Evolutionary conservation across 2,329 filamentous ascomycete species (phyloP).

Genomic region (Cladosporium sp.): DNA sequence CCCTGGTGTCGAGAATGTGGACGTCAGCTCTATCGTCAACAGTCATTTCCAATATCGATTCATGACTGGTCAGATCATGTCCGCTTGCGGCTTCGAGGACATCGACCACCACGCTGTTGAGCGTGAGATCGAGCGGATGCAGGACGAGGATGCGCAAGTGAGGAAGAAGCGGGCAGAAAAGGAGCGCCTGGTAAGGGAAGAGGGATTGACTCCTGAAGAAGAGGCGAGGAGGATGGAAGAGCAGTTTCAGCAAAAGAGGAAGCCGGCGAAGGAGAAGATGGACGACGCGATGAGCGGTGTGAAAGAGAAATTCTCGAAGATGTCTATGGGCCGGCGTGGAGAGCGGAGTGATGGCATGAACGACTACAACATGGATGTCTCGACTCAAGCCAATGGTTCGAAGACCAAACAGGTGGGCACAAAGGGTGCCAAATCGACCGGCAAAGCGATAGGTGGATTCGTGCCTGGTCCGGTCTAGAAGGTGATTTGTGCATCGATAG

Average conservation of each 20-base stretch:
- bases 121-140: not conserved
- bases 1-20: constrained; percentile 53
- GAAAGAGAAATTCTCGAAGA: not conserved
- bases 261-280: not conserved
- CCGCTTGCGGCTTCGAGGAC: not conserved
- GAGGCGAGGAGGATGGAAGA: not conserved
- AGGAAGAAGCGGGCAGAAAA: not conserved
- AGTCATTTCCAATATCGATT: constrained; percentile 43
- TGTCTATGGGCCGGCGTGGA: not conserved
- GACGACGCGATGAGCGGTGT: not conserved
- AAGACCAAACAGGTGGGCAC: not conserved
- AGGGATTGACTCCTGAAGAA: not conserved
- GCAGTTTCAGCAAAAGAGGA: not conserved
- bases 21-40: constrained; percentile 41
- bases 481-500: not conserved
- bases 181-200: not conserved
- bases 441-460: not conserved
- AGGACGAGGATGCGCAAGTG: not conserved
- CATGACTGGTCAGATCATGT: constrained; percentile 30
- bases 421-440: not conserved
- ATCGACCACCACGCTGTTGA: not conserved
- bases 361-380: not conserved
- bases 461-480: not conserved
- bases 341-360: not conserved
- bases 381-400: not conserved